Percentiles rank a stretch among this genome's conserved stretches.
phyloP scores from a whole-genome alignment of 306 rosid species.

The Gleditsia sinensis region DNA sequence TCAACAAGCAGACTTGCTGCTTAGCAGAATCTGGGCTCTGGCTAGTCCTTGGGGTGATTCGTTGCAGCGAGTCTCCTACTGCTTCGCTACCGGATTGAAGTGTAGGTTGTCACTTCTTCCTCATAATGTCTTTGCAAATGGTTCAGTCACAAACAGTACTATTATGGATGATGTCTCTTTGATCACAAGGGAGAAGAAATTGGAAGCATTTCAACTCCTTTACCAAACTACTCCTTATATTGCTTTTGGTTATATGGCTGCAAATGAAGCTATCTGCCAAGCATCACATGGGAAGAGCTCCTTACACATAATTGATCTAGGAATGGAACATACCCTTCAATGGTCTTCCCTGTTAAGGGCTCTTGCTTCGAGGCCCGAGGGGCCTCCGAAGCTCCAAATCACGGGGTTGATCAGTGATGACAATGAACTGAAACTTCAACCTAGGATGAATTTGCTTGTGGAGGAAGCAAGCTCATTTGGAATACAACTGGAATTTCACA shows the following conservation, averaged over 20 bases:
- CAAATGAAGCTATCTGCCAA: conserved; percentile 74
- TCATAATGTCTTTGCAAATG: conserved; percentile 46
- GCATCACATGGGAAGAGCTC: conserved; percentile 59
- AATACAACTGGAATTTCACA: conserved; percentile 47
- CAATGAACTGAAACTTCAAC: conserved; percentile 38
- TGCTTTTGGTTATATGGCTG: conserved; percentile 77
- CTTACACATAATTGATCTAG: conserved; percentile 70
- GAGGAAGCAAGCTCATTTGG: conserved; percentile 65
- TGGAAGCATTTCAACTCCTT: conserved; percentile 73
- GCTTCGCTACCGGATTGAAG: conserved; percentile 65
- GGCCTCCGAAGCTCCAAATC: conserved; percentile 63
- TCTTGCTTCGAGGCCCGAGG: conserved; percentile 67
- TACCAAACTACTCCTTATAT: conserved; percentile 78
- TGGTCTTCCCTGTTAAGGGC: conserved; percentile 79
- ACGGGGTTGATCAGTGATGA: conserved; percentile 48
- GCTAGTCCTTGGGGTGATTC: conserved; percentile 69
- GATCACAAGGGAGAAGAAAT: conserved; percentile 55
- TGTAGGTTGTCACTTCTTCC: conserved; percentile 67
- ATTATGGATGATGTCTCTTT: conserved; percentile 42
- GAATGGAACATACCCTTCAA: conserved; percentile 72
- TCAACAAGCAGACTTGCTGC: conserved; percentile 57
- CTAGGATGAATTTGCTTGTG: conserved; percentile 51
- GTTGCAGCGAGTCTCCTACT: conserved; percentile 66
- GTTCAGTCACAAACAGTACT: conserved; percentile 34
- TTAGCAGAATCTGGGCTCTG: conserved; percentile 53